Percentiles rank a stretch among this genome's conserved stretches.
Conservation (phyloP, 2,329 filamentous ascomycete species). For the Fusarium metavorans region DNA sequence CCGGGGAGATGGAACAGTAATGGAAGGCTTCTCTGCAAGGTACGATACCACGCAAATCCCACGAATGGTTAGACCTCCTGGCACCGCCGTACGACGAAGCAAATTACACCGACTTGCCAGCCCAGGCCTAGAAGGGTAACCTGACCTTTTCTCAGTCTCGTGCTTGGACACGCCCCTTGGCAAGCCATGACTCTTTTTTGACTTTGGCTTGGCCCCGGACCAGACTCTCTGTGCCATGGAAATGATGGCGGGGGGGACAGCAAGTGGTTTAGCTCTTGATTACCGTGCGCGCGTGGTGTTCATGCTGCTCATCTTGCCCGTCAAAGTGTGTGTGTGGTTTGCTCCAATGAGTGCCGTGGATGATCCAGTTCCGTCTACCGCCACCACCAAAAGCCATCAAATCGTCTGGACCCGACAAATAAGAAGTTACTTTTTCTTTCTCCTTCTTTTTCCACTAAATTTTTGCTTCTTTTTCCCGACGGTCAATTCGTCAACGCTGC, state of each 20-base stretch:
- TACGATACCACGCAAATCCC: slow-evolving; percentile 14
- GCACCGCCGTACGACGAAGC: neutral
- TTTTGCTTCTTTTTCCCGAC: neutral
- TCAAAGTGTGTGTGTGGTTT: neutral
- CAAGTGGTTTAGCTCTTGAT: slow-evolving; percentile 30
- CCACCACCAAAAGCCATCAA: slow-evolving; percentile 1
- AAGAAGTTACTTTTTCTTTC: neutral
- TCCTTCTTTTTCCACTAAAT: neutral
- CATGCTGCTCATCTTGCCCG: slow-evolving; percentile 15
- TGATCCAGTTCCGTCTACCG: slow-evolving; percentile 7
- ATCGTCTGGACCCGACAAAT: neutral
- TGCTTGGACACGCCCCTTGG: slow-evolving; percentile 1
- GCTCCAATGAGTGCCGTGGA: neutral
- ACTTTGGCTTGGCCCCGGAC: slow-evolving; percentile 17
- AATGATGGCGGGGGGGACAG: slow-evolving; percentile 30
- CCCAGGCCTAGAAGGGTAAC: neutral
- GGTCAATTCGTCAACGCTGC: neutral
- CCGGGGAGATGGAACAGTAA: slow-evolving; percentile 34
- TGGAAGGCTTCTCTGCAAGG: slow-evolving; percentile 39
- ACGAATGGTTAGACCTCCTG: neutral
- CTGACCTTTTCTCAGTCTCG: neutral
- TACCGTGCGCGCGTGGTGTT: slow-evolving; percentile 34
- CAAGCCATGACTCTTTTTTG: slow-evolving; percentile 33
- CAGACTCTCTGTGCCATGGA: neutral
- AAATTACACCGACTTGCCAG: slow-evolving; percentile 10